Evolutionary conservation across 768 basidiomycete genomes (phyloP).

Genomic region (Macrolepiota fuliginosa): DNA sequence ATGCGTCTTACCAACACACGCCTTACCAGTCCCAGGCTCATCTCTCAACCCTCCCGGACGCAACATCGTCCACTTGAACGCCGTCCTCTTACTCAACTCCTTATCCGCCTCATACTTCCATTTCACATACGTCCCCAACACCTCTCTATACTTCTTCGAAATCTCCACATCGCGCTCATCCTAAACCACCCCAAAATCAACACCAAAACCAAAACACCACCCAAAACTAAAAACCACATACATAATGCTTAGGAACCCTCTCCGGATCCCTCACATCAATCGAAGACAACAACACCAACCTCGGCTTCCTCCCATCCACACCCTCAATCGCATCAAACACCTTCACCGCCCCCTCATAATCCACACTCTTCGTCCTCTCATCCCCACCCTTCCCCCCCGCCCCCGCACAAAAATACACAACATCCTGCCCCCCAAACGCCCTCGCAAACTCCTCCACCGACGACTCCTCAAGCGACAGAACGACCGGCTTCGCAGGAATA

Average conservation of each 20-base stretch:
- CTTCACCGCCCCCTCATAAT: slow-evolving; percentile 62
- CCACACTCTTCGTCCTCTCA: slow-evolving; percentile 51
- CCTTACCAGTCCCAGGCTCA: slow-evolving; percentile 46
- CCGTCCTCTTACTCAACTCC: slow-evolving; percentile 40
- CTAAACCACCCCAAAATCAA: slow-evolving; percentile 21
- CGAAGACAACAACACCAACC: slow-evolving; percentile 56
- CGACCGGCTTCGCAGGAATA: slow-evolving; percentile 34
- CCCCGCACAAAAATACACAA: slow-evolving; percentile 44
- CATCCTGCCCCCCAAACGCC: slow-evolving; percentile 38
- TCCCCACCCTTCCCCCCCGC: slow-evolving; percentile 57
- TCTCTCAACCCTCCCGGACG: slow-evolving; percentile 54
- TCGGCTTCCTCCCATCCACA: slow-evolving; percentile 39
- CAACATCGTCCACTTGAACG: slow-evolving; percentile 64
- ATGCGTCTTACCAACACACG: slow-evolving; percentile 49
- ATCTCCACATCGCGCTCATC: slow-evolving; percentile 40
- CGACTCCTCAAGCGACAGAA: slow-evolving; percentile 53
- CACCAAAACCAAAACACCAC: not conserved
- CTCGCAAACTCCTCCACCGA: slow-evolving; percentile 41
- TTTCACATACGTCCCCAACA: slow-evolving; percentile 40
- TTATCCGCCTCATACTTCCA: slow-evolving; percentile 50
- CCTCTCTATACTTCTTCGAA: slow-evolving; percentile 37
- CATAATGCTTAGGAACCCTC: slow-evolving; percentile 48
- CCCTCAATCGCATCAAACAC: slow-evolving; percentile 65
- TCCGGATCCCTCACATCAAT: slow-evolving; percentile 51
- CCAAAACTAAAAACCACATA: slow-evolving; percentile 30